Conservation (phyloP, 2,329 filamentous ascomycete species). For the Fusarium papillatum region DNA sequence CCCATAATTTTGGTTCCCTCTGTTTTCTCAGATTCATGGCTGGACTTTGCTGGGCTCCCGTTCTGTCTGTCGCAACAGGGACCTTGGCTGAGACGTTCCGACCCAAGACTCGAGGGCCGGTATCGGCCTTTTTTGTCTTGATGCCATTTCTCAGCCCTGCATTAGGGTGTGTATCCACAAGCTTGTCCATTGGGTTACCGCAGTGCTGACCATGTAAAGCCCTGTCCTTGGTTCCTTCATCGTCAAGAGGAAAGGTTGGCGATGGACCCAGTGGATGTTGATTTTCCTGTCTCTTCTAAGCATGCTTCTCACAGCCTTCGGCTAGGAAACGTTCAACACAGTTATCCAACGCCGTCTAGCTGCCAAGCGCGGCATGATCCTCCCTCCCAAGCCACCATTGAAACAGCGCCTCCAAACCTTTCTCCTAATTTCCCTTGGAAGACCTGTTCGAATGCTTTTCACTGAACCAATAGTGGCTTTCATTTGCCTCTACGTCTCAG, state of each 20-base stretch:
- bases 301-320: slow-evolving; percentile 50
- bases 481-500: slow-evolving; percentile 62
- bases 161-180: slow-evolving; percentile 53
- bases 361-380: too few species aligned
- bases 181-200: too few species aligned
- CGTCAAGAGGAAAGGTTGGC: slow-evolving; percentile 60
- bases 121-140: slow-evolving; percentile 60
- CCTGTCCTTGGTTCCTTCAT: slow-evolving; percentile 65
- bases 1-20: slow-evolving; percentile 63
- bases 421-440: too few species aligned
- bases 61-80: slow-evolving; percentile 63
- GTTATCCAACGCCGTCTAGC: too few species aligned
- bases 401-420: too few species aligned
- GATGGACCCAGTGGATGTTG: slow-evolving; percentile 66
- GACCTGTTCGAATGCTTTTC: too few species aligned
- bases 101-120: slow-evolving; percentile 56
- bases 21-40: slow-evolving; percentile 69
- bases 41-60: slow-evolving; percentile 63
- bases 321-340: too few species aligned
- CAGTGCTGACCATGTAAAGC: slow-evolving; percentile 40
- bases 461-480: too few species aligned
- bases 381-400: too few species aligned
- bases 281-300: slow-evolving; percentile 59
- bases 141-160: slow-evolving; percentile 67
- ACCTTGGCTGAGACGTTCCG: slow-evolving; percentile 63